Percentiles rank a stretch among this genome's conserved stretches.
Evolutionary conservation across 345 rosid species (phyloP).

Genomic region (Rhodamnia rubescens): DNA sequence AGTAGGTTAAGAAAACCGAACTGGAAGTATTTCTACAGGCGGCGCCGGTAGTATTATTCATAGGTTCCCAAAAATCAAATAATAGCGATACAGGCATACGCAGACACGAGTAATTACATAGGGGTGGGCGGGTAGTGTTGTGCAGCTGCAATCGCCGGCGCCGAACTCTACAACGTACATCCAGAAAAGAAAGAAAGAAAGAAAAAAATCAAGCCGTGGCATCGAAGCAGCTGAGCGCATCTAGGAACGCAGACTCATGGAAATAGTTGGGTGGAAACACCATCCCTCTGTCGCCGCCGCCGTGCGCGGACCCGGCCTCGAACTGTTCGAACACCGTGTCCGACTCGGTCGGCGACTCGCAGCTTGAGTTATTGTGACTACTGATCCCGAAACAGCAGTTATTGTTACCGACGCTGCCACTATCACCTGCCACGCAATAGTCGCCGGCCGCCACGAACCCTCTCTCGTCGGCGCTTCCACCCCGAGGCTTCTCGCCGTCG

Average conservation of each 20-base stretch:
- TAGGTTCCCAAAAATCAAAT: background rate
- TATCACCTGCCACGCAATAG: background rate
- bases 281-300: conserved; percentile 19
- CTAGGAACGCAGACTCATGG: conserved; percentile 13
- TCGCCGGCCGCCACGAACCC: background rate
- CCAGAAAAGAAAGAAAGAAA: background rate
- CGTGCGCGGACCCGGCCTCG: conserved; percentile 1
- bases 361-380: background rate
- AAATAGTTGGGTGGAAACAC: conserved; percentile 16
- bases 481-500: background rate
- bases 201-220: background rate
- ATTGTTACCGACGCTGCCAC: background rate
- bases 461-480: background rate
- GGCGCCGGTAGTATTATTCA: background rate
- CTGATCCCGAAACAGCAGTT: background rate
- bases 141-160: background rate
- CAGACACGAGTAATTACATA: background rate
- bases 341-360: background rate
- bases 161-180: background rate
- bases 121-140: background rate
- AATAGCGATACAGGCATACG: background rate
- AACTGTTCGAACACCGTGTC: conserved; percentile 3
- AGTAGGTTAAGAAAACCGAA: background rate
- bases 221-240: conserved; percentile 3
- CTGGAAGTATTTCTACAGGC: background rate